Evolutionary conservation across 305 asterid species (phyloP).

Genomic region (Ajuga reptans): DNA sequence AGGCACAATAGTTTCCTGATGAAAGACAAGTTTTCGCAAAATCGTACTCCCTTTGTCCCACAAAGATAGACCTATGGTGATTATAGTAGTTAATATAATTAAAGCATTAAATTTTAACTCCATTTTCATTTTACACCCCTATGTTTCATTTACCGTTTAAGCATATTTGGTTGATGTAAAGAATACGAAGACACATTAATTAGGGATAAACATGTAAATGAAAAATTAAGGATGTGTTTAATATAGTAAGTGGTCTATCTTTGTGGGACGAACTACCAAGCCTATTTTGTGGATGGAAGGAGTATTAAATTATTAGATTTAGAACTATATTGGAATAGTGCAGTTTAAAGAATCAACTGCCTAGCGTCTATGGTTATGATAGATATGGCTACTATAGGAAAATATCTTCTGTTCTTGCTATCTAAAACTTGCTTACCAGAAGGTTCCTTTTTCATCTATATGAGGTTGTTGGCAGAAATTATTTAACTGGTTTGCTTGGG

Average conservation of each 20-base stretch:
- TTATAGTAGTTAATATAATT: too few relatives aligned
- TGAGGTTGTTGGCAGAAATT: background rate
- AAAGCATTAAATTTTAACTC: too few relatives aligned
- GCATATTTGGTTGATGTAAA: too few relatives aligned
- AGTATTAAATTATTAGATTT: background rate
- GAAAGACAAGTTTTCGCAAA: background rate
- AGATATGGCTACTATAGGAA: background rate
- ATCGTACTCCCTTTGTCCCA: background rate
- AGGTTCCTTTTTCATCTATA: background rate
- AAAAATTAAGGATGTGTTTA: too few relatives aligned
- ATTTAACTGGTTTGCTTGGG: background rate
- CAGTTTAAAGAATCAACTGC: background rate
- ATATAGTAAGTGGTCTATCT: too few relatives aligned
- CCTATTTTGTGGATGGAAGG: too few relatives aligned
- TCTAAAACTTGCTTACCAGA: background rate
- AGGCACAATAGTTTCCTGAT: slow-evolving; percentile 4
- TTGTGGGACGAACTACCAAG: too few relatives aligned
- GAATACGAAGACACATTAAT: too few relatives aligned
- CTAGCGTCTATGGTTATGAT: background rate
- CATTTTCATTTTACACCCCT: too few relatives aligned
- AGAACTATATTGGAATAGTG: background rate
- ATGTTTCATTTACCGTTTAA: too few relatives aligned
- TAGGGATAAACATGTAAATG: too few relatives aligned
- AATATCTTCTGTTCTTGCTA: background rate
- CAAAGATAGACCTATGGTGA: too few relatives aligned